These are phyloP conservation scores for Schizonepeta tenuifolia DNA, from an alignment of 257 asterid species.

Conservation along the genomic window DNA sequence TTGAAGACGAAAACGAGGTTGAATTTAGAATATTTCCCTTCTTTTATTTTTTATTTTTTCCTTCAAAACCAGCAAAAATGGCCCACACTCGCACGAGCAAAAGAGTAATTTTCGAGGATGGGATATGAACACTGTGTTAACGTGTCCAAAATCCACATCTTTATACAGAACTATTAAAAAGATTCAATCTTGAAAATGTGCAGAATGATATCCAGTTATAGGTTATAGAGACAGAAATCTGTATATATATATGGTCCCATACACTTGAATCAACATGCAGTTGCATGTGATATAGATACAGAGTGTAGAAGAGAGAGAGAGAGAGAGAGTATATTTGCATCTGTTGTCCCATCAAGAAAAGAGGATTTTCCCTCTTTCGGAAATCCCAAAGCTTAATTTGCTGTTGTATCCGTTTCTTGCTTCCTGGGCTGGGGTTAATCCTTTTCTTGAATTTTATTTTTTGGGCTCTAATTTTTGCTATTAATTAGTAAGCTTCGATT, in stretches of 20 bases:
- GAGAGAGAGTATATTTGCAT: conserved; percentile 13
- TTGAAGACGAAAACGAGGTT: not conserved
- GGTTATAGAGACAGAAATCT: conserved; percentile 19
- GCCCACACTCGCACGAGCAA: conserved; percentile 10
- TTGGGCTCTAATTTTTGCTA: not conserved
- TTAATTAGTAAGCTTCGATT: conserved; percentile 4
- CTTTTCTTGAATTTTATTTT: conserved; percentile 11
- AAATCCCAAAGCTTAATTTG: conserved; percentile 33
- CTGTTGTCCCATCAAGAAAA: conserved; percentile 29
- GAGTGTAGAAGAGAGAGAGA: not conserved
- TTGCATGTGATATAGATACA: conserved; percentile 32
- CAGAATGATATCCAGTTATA: conserved; percentile 21
- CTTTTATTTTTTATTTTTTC: too few species aligned
- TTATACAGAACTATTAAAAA: conserved; percentile 4
- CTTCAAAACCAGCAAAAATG: not conserved
- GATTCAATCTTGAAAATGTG: conserved; percentile 19
- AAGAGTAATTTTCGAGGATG: not conserved
- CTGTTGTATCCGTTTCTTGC: conserved; percentile 27
- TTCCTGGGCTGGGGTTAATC: conserved; percentile 23
- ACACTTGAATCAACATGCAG: conserved; percentile 36
- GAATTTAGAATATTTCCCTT: too few species aligned
- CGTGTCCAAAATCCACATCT: conserved; percentile 22
- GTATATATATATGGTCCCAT: not conserved
- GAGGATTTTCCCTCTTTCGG: conserved; percentile 22
- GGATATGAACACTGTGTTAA: conserved; percentile 3